Percentiles rank a stretch among this genome's conserved stretches.
Conservation (phyloP, 208 protist genomes). For the Porcisia deanei region DNA sequence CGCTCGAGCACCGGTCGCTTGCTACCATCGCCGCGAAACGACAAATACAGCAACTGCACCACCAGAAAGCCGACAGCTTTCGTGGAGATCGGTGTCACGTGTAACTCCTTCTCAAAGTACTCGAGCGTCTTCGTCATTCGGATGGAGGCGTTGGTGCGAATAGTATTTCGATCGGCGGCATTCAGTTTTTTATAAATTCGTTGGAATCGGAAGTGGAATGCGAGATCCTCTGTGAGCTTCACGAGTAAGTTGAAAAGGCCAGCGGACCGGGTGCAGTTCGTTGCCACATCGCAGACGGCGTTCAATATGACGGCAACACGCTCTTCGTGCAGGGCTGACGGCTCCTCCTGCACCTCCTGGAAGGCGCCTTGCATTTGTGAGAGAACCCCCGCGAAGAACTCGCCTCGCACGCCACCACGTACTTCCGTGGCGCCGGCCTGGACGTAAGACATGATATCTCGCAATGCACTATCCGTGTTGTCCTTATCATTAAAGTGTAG, state of each 20-base stretch:
- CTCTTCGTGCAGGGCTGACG: conserved; percentile 57
- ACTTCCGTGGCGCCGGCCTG: conserved; percentile 32
- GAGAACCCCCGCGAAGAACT: conserved; percentile 77
- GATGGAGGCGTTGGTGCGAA: conserved; percentile 62
- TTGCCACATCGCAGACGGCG: conserved; percentile 60
- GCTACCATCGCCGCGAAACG: conserved; percentile 50
- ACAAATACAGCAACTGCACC: conserved; percentile 74
- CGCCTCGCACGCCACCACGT: conserved; percentile 41
- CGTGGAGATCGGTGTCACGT: conserved; percentile 53
- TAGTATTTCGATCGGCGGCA: conserved; percentile 61
- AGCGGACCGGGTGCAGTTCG: conserved; percentile 70
- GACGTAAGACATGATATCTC: conserved; percentile 76
- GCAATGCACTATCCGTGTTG: conserved; percentile 53
- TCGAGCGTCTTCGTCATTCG: conserved; percentile 85
- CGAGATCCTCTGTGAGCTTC: conserved; percentile 78
- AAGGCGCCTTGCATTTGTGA: conserved; percentile 88
- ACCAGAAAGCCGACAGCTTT: conserved; percentile 84
- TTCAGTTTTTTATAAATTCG: conserved; percentile 71
- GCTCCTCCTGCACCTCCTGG: conserved; percentile 34
- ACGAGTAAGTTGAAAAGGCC: conserved; percentile 74
- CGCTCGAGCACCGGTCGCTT: conserved; percentile 67
- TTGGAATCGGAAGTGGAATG: conserved; percentile 87
- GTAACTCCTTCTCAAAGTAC: conserved; percentile 86
- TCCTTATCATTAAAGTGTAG: conserved; percentile 78
- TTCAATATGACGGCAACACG: conserved; percentile 75